Conservation (phyloP, 1,139 yeast genomes). For the Magnusiomyces tetraspermus region DNA sequence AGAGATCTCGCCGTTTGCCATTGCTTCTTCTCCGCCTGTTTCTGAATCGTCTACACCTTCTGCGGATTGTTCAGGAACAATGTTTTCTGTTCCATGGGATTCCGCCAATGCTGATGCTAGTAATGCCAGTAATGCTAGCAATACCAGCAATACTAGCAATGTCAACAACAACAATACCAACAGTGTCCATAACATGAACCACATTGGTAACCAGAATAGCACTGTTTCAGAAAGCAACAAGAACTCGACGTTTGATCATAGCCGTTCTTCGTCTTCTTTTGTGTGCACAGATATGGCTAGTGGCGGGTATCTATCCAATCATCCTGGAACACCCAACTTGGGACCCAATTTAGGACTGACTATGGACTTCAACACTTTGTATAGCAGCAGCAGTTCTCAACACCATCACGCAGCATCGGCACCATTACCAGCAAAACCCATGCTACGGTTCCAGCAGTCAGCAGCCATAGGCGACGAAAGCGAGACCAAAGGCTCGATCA, state of each 20-base stretch:
- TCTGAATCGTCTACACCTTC: background rate
- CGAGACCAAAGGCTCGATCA: background rate
- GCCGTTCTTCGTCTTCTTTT: too few relatives aligned
- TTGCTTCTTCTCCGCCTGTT: background rate
- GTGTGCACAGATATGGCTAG: background rate
- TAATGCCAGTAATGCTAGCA: background rate
- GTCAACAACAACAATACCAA: too few relatives aligned
- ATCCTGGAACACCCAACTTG: background rate
- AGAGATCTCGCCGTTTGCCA: background rate
- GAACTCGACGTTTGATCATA: too few relatives aligned
- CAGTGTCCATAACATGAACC: too few relatives aligned
- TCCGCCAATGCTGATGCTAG: background rate
- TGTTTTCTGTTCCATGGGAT: background rate
- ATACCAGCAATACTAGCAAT: background rate
- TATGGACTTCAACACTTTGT: too few relatives aligned
- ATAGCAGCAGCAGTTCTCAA: too few relatives aligned
- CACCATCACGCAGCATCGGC: too few relatives aligned
- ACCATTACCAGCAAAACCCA: too few relatives aligned
- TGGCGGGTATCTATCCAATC: background rate
- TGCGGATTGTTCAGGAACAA: background rate
- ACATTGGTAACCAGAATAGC: too few relatives aligned
- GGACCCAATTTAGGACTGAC: background rate
- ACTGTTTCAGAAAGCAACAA: too few relatives aligned
- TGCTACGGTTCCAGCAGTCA: too few relatives aligned
- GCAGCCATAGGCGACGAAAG: background rate